A percentile compares a stretch with the other conserved stretches of the same genome.
phyloP scores from a whole-genome alignment of 805 yeast genomes.

The Saccharomycopsis synnaedendra region DNA sequence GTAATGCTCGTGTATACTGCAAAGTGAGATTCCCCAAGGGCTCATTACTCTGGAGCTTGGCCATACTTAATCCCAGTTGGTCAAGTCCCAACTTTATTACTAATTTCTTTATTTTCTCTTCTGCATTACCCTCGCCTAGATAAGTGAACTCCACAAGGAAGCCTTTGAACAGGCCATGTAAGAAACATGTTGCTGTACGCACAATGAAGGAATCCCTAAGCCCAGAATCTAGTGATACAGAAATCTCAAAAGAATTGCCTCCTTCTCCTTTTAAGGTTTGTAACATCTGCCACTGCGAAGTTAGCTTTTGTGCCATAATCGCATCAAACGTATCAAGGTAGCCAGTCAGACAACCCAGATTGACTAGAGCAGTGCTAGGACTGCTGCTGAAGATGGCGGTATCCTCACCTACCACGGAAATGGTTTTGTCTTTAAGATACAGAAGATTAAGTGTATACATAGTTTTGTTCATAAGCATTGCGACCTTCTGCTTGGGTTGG shows the following conservation, averaged over 20 bases:
- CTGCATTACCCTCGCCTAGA: conserved; percentile 6
- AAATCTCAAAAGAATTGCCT: conserved; percentile 53
- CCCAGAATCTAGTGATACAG: conserved; percentile 17
- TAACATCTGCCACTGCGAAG: conserved; percentile 57
- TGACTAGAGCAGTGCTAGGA: conserved; percentile 23
- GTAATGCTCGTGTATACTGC: conserved; percentile 14
- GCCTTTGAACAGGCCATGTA: conserved; percentile 68
- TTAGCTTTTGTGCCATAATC: conserved; percentile 45
- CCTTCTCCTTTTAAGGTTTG: conserved; percentile 68
- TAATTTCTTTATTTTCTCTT: conserved; percentile 21
- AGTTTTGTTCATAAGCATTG: conserved; percentile 25
- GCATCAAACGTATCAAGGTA: conserved; percentile 46
- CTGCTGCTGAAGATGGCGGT: conserved; percentile 1
- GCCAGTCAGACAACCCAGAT: conserved; percentile 43
- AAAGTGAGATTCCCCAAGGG: conserved; percentile 12
- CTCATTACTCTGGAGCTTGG: conserved; percentile 22
- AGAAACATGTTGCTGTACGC: conserved; percentile 57
- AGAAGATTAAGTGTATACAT: conserved; percentile 41
- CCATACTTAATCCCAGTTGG: conserved; percentile 26
- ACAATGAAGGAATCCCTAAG: conserved; percentile 25
- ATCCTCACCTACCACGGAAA: conserved; percentile 35
- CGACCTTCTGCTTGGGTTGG: conserved; percentile 29
- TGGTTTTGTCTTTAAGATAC: conserved; percentile 34
- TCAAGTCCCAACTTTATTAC: conserved; percentile 29
- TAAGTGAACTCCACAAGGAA: conserved; percentile 42